Evolutionary conservation across 2,329 filamentous ascomycete species (phyloP).

Genomic region (Monosporascus sp.): DNA sequence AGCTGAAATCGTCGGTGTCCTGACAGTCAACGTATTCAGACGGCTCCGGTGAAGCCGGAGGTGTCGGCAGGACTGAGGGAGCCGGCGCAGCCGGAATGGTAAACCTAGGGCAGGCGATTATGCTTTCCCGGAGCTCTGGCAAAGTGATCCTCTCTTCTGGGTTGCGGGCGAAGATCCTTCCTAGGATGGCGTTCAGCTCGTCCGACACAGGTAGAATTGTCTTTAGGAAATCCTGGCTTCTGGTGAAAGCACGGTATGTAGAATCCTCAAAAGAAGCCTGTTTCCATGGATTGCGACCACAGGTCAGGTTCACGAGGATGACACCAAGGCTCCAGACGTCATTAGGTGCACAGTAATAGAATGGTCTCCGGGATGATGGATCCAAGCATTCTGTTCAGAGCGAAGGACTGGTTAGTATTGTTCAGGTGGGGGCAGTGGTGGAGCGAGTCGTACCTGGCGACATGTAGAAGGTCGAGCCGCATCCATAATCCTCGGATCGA

Average conservation of each 20-base stretch:
- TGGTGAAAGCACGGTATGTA: constrained; percentile 86
- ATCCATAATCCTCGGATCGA: constrained; percentile 89
- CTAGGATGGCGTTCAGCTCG: constrained; percentile 83
- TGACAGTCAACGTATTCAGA: constrained; percentile 44
- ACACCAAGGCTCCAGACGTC: constrained; percentile 98
- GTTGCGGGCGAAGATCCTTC: constrained; percentile 80
- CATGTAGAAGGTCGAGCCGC: constrained; percentile 99
- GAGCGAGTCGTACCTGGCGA: constrained; percentile 72
- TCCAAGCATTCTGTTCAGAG: constrained; percentile 73
- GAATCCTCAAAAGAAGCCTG: constrained; percentile 89
- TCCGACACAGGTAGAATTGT: constrained; percentile 87
- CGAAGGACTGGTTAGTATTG: constrained; percentile 18
- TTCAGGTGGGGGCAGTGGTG: constrained; percentile 7
- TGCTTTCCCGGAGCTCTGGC: constrained; percentile 69
- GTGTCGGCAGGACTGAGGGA: constrained; percentile 30
- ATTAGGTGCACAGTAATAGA: constrained; percentile 88
- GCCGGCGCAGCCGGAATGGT: constrained; percentile 42
- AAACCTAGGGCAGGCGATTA: constrained; percentile 71
- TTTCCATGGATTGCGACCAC: constrained; percentile 98
- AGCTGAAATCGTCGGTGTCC: constrained; percentile 40
- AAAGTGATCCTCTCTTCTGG: constrained; percentile 79
- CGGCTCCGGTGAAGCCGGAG: constrained; percentile 38
- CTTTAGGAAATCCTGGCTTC: constrained; percentile 81
- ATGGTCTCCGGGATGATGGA: constrained; percentile 66
- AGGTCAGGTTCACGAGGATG: constrained; percentile 94